Evolutionary conservation across 306 rosid genomes (phyloP).

Genomic region (Astragalus membranaceus): DNA sequence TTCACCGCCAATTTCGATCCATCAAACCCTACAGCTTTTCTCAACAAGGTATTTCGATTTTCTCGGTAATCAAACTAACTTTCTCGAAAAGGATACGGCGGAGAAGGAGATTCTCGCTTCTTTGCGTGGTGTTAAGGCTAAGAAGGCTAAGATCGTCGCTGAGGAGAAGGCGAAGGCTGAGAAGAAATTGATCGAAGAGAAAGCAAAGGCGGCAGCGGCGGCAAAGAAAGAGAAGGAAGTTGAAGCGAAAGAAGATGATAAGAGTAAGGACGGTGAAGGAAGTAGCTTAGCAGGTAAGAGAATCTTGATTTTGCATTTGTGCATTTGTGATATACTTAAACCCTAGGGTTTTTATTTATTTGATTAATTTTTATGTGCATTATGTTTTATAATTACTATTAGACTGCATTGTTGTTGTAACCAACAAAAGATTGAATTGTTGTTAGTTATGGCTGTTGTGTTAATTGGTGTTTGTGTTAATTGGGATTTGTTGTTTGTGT

Average conservation of each 20-base stretch:
- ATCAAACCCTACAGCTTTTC: conserved; percentile 47
- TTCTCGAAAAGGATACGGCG: conserved; percentile 34
- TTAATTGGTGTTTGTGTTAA: too few relatives aligned
- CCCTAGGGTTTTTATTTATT: neutral
- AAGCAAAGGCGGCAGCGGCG: neutral
- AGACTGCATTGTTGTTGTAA: neutral
- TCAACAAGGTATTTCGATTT: conserved; percentile 55
- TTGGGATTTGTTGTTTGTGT: neutral
- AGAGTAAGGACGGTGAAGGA: conserved; percentile 14
- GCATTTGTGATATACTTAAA: too few relatives aligned
- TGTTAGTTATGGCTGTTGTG: neutral
- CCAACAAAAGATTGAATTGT: too few relatives aligned
- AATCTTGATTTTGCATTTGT: neutral
- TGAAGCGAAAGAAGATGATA: neutral
- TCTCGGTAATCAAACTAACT: conserved; percentile 64
- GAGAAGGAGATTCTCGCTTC: conserved; percentile 38
- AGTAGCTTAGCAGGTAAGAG: conserved; percentile 22
- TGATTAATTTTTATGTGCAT: neutral
- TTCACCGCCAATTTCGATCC: conserved; percentile 55
- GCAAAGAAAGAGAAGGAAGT: neutral
- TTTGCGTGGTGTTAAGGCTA: conserved; percentile 15
- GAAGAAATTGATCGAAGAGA: conserved; percentile 17
- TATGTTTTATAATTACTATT: neutral
- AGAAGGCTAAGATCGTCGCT: conserved; percentile 13
- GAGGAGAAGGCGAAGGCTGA: conserved; percentile 17